Evolutionary conservation across 441 rosid genomes (phyloP).

Genomic region (Pelargonium myrrhifolium): DNA sequence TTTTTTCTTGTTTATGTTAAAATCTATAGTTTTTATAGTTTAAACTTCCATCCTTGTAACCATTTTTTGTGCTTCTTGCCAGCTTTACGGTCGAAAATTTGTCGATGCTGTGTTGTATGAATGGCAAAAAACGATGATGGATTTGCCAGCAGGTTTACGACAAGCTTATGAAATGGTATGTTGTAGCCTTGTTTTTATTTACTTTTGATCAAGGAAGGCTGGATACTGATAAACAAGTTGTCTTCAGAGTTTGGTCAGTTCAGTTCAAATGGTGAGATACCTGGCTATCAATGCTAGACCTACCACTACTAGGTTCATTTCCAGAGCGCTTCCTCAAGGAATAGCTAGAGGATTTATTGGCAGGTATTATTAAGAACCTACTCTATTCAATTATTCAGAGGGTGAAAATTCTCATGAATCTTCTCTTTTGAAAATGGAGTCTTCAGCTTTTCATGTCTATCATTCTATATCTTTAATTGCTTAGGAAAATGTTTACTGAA

Average conservation of each 20-base stretch:
- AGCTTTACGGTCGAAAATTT: conserved; percentile 87
- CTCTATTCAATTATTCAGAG: background rate
- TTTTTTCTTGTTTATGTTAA: background rate
- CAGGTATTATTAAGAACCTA: conserved; percentile 44
- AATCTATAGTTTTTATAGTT: conserved; percentile 8
- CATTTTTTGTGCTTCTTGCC: conserved; percentile 18
- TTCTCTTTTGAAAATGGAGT: background rate
- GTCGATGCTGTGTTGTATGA: conserved; percentile 87
- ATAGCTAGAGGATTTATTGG: conserved; percentile 89
- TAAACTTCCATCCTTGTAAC: background rate
- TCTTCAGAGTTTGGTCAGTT: conserved; percentile 90
- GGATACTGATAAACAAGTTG: conserved; percentile 24
- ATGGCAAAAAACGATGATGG: conserved; percentile 94
- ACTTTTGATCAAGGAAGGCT: conserved; percentile 15
- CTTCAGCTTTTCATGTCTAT: background rate
- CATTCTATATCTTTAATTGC: no score
- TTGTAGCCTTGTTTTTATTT: conserved; percentile 9
- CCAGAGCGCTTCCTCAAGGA: conserved; percentile 78
- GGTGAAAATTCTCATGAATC: background rate
- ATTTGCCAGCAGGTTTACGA: conserved; percentile 90
- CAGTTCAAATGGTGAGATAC: conserved; percentile 87
- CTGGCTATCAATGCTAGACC: conserved; percentile 92
- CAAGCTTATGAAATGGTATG: conserved; percentile 95
- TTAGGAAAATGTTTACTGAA: no score
- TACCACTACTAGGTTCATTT: conserved; percentile 65